phyloP scores from a whole-genome alignment of 2,329 filamentous ascomycete genomes.

The Fusarium sp. region DNA sequence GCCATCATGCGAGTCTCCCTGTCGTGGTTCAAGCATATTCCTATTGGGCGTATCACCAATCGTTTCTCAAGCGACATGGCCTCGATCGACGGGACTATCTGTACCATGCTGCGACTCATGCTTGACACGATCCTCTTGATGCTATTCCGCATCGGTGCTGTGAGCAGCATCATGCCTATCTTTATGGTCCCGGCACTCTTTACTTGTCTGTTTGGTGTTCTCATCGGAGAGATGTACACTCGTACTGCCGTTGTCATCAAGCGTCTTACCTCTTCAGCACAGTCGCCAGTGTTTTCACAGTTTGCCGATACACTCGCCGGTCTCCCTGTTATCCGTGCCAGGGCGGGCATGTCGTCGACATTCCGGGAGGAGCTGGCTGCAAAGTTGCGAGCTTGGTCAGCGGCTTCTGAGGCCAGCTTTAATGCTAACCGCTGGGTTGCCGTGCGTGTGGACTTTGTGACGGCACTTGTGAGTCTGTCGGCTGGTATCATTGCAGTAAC shows the following conservation, averaged over 20 bases:
- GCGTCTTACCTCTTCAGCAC: slow-evolving; percentile 58
- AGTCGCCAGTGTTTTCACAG: slow-evolving; percentile 68
- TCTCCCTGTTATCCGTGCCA: slow-evolving; percentile 63
- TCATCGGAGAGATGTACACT: slow-evolving; percentile 64
- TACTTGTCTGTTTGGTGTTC: slow-evolving; percentile 59
- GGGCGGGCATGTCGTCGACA: slow-evolving; percentile 59
- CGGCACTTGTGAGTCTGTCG: slow-evolving; percentile 62
- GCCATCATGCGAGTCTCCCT: slow-evolving; percentile 66
- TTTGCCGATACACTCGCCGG: slow-evolving; percentile 66
- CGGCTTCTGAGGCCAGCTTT: slow-evolving; percentile 61
- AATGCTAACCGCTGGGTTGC: slow-evolving; percentile 70
- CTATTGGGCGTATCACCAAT: slow-evolving; percentile 65
- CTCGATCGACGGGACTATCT: slow-evolving; percentile 64
- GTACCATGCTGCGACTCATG: slow-evolving; percentile 57
- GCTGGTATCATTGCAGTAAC: slow-evolving; percentile 66
- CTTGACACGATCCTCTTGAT: slow-evolving; percentile 58
- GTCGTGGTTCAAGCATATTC: slow-evolving; percentile 67
- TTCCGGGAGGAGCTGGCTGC: slow-evolving; percentile 64
- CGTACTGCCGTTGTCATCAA: slow-evolving; percentile 61
- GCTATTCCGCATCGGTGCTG: slow-evolving; percentile 59
- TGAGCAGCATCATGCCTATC: slow-evolving; percentile 64
- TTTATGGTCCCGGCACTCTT: slow-evolving; percentile 61
- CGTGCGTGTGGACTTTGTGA: slow-evolving; percentile 66
- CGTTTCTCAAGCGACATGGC: slow-evolving; percentile 69
- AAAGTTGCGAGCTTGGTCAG: slow-evolving; percentile 60